Conservation (phyloP, 768 basidiomycete genomes). For the Macrolepiota fuliginosa region DNA sequence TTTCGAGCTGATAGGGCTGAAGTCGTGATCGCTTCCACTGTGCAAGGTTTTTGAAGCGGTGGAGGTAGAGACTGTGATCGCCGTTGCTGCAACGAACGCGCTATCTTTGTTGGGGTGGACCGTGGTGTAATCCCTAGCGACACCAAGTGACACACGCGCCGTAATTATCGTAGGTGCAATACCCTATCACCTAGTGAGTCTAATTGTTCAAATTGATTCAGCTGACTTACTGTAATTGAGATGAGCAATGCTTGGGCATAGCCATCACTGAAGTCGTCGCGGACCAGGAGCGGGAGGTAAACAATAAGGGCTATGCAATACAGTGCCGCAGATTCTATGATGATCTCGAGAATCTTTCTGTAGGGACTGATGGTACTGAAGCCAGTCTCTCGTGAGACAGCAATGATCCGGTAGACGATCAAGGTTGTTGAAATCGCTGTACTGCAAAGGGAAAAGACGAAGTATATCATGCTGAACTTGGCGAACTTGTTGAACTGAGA, state of each 20-base stretch:
- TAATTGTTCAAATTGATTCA: not conserved
- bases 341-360: conserved; percentile 3
- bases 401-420: conserved; percentile 3
- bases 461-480: not conserved
- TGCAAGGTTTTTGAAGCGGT: not conserved
- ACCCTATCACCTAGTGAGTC: not conserved
- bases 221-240: not conserved
- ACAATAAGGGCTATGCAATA: conserved; percentile 1
- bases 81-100: not conserved
- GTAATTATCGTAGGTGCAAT: conserved; percentile 8
- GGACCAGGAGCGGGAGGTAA: conserved; percentile 4
- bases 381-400: not conserved
- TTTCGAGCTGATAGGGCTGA: not conserved
- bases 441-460: conserved; percentile 5
- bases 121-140: conserved; percentile 3
- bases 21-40: not conserved
- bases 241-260: conserved; percentile 8
- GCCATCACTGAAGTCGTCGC: not conserved
- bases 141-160: not conserved
- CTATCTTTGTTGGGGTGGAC: not conserved
- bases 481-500: conserved; percentile 4
- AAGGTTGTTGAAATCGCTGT: conserved; percentile 3
- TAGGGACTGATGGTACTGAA: not conserved
- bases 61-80: not conserved
- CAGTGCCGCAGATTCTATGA: conserved; percentile 7